phyloP scores from a whole-genome alignment of 257 asterid genomes.

The Ballota nigra region DNA sequence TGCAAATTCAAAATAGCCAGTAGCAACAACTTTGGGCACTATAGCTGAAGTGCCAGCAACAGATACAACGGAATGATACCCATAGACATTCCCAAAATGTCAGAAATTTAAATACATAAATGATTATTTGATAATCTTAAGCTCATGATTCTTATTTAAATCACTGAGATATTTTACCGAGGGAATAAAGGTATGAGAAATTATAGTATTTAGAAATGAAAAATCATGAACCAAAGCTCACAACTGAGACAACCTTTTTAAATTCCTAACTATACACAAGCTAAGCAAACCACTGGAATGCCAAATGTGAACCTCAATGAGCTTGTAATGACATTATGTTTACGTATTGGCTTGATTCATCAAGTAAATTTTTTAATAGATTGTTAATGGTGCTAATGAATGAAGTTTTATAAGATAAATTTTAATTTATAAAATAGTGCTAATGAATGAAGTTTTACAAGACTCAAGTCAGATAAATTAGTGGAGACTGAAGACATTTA shows the following conservation, averaged over 20 bases:
- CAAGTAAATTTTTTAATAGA: slow-evolving; percentile 1
- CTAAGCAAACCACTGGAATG: background rate
- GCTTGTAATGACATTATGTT: background rate
- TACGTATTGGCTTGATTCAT: background rate
- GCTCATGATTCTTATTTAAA: background rate
- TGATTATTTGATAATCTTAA: background rate
- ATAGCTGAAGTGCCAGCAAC: background rate
- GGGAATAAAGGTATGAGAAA: too few species aligned
- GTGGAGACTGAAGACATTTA: too few species aligned
- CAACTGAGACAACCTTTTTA: background rate
- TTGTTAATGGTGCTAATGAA: too few species aligned
- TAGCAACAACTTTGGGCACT: background rate
- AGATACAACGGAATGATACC: background rate
- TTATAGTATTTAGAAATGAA: background rate
- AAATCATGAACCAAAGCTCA: background rate
- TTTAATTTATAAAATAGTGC: too few species aligned
- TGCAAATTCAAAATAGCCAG: background rate
- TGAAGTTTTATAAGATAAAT: too few species aligned
- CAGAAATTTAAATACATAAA: background rate
- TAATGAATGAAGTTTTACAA: too few species aligned
- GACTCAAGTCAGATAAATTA: too few species aligned
- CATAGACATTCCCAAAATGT: background rate
- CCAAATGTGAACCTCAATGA: background rate
- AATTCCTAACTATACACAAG: background rate
- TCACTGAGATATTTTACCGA: too few species aligned